These are phyloP conservation scores for Aspergillus calidoustus DNA, from an alignment of 2,329 filamentous ascomycete genomes.

Conservation along the genomic window DNA sequence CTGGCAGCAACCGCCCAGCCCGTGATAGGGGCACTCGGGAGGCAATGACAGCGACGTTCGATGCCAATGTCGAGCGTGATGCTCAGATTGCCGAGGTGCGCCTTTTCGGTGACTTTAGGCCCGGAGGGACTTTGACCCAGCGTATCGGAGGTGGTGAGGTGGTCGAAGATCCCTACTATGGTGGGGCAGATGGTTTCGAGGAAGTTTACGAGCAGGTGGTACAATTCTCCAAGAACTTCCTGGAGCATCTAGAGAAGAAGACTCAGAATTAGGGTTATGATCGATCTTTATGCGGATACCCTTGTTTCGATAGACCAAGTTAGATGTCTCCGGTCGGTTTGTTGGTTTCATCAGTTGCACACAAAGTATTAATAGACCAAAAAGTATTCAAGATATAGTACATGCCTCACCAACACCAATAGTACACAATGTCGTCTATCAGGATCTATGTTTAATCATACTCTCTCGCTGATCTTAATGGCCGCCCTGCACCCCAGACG, in stretches of 20 bases:
- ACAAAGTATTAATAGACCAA: neutral
- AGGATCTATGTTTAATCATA: conserved; percentile 35
- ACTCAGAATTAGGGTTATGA: conserved; percentile 16
- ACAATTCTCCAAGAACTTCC: conserved; percentile 76
- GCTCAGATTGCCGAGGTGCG: conserved; percentile 61
- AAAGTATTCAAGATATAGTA: conserved; percentile 17
- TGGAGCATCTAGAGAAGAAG: conserved; percentile 60
- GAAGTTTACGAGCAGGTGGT: conserved; percentile 83
- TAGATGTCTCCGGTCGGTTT: neutral
- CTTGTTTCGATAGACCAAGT: conserved; percentile 20
- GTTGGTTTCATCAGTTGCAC: neutral
- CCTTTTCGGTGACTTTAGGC: conserved; percentile 84
- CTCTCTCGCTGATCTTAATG: conserved; percentile 76
- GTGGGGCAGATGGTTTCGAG: conserved; percentile 78
- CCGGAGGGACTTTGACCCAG: conserved; percentile 49
- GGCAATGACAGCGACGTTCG: conserved; percentile 41
- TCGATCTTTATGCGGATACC: conserved; percentile 27
- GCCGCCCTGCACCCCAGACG: conserved; percentile 87
- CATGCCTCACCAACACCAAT: conserved; percentile 7
- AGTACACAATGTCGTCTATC: conserved; percentile 15
- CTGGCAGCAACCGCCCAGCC: conserved; percentile 18
- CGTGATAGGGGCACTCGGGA: conserved; percentile 40
- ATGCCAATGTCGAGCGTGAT: conserved; percentile 35
- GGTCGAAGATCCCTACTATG: conserved; percentile 91
- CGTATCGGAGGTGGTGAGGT: conserved; percentile 62